These are phyloP conservation scores for Ilyonectria robusta DNA, from an alignment of 2,329 filamentous ascomycete species.

Conservation along the genomic window DNA sequence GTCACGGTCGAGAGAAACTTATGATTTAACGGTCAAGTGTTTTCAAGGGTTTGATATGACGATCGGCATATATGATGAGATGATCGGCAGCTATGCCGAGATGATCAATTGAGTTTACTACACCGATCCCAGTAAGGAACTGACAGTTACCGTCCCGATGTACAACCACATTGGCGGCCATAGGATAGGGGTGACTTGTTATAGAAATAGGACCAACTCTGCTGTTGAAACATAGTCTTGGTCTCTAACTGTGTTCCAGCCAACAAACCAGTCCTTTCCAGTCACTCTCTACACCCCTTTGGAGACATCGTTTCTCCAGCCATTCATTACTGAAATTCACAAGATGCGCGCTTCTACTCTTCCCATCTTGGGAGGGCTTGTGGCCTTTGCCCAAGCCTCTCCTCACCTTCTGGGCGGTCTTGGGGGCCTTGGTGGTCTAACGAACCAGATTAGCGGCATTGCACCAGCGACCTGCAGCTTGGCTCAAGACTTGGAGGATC, in stretches of 20 bases:
- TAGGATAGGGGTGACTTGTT: neutral
- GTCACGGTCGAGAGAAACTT: neutral
- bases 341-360: slow-evolving; percentile 37
- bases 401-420: slow-evolving; percentile 33
- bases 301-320: slow-evolving; percentile 39
- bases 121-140: slow-evolving; percentile 19
- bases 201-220: neutral
- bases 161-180: neutral
- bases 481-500: slow-evolving; percentile 36
- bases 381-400: slow-evolving; percentile 38
- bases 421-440: neutral
- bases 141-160: slow-evolving; percentile 7
- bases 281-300: slow-evolving; percentile 36
- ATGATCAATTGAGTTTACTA: slow-evolving; percentile 17
- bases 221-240: neutral
- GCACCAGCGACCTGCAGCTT: slow-evolving; percentile 25
- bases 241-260: slow-evolving; percentile 18
- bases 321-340: slow-evolving; percentile 36
- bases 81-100: slow-evolving; percentile 35
- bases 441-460: slow-evolving; percentile 10
- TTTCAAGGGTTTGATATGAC: slow-evolving; percentile 29
- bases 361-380: slow-evolving; percentile 36
- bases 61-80: too few relatives aligned
- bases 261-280: slow-evolving; percentile 29
- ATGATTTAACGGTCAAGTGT: neutral